A percentile compares a stretch with the other conserved stretches of the same genome.
These are phyloP conservation scores for Fagopyrum tataricum DNA, from an alignment of 148 eudicot genomes.

Conservation along the genomic window DNA sequence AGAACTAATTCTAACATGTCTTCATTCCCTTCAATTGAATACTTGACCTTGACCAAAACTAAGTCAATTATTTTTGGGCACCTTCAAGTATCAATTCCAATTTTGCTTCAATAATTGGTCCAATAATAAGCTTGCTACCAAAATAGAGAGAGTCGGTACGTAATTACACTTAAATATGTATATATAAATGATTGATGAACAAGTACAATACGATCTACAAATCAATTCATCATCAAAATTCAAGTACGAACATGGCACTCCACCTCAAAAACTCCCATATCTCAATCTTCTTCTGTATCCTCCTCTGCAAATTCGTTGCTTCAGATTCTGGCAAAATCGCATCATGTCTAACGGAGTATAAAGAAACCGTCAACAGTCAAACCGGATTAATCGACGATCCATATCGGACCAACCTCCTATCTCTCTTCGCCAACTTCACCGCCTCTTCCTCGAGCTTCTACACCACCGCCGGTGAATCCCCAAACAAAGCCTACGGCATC, in stretches of 20 bases:
- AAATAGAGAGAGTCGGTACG: background rate
- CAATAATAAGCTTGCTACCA: background rate
- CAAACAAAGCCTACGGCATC: slow-evolving; percentile 1
- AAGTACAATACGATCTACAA: background rate
- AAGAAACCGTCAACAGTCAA: background rate
- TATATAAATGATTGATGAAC: background rate
- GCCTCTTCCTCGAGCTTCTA: background rate
- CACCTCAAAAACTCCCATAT: background rate
- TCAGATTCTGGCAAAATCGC: background rate
- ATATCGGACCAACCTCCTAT: background rate
- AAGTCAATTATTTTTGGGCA: too few species aligned
- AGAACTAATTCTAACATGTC: too few species aligned
- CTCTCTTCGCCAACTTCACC: background rate
- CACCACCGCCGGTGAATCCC: background rate
- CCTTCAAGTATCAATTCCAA: too few species aligned
- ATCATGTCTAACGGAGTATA: background rate
- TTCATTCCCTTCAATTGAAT: too few species aligned
- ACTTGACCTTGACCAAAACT: too few species aligned
- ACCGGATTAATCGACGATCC: background rate
- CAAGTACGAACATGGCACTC: background rate
- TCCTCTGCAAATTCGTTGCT: background rate
- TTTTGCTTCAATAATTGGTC: too few species aligned
- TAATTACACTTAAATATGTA: too few species aligned
- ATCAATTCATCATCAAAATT: background rate
- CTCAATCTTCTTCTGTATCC: background rate